A percentile compares a stretch with the other conserved stretches of the same genome.
These are phyloP conservation scores for Quercus engelmannii DNA, from an alignment of 306 rosid species.

Conservation along the genomic window DNA sequence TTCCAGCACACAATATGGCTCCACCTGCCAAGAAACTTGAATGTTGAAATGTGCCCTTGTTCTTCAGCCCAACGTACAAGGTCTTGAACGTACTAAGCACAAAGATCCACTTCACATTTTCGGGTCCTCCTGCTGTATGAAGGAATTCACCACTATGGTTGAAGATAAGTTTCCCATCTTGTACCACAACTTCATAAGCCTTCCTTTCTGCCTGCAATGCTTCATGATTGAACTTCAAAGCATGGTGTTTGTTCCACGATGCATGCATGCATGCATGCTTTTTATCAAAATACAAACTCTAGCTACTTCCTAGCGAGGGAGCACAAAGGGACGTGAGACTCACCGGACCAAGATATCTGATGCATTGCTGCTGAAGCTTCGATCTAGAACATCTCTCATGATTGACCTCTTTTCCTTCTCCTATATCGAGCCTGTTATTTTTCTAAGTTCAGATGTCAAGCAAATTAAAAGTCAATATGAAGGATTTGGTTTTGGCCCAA, in stretches of 20 bases:
- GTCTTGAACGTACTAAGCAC: slow-evolving; percentile 76
- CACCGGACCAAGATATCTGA: slow-evolving; percentile 88
- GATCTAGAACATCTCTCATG: too few species aligned
- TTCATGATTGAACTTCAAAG: not conserved
- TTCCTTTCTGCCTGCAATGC: slow-evolving; percentile 30
- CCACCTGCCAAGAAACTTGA: slow-evolving; percentile 94
- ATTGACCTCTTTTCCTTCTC: too few species aligned
- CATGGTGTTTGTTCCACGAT: not conserved
- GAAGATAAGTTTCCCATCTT: slow-evolving; percentile 54
- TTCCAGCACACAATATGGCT: slow-evolving; percentile 85
- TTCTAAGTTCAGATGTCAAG: not conserved
- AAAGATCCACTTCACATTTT: slow-evolving; percentile 72
- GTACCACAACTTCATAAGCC: slow-evolving; percentile 39
- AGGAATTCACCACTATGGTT: slow-evolving; percentile 42
- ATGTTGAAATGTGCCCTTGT: slow-evolving; percentile 88
- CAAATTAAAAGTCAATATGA: not conserved
- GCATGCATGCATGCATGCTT: too few species aligned
- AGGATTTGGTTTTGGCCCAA: not conserved
- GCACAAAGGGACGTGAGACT: slow-evolving; percentile 22
- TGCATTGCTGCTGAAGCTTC: slow-evolving; percentile 1
- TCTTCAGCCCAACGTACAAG: slow-evolving; percentile 68
- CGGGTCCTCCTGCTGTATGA: slow-evolving; percentile 41
- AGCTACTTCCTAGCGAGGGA: not conserved
- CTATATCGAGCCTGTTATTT: too few species aligned
- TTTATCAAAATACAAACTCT: not conserved